Evolutionary conservation across 2,329 filamentous ascomycete genomes (phyloP).

Genomic region (Penicillium oxalicum): DNA sequence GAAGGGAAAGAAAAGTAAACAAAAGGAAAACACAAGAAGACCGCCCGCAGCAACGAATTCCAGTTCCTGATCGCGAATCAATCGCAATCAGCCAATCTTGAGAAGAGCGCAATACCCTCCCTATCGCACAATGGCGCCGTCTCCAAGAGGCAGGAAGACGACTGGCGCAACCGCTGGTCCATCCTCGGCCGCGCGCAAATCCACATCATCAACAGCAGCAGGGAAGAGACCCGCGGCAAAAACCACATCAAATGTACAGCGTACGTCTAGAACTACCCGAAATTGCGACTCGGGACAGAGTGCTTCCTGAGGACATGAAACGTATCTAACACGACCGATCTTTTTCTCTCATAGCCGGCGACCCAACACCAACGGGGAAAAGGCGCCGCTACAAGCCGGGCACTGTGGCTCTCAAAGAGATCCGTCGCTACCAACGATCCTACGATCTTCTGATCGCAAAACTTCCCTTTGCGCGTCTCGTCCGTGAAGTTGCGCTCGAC

Average conservation of each 20-base stretch:
- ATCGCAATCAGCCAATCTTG: neutral
- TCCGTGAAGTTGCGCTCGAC: constrained; percentile 50
- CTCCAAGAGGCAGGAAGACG: constrained; percentile 4
- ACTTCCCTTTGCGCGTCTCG: constrained; percentile 46
- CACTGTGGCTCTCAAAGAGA: constrained; percentile 84
- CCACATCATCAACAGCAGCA: constrained; percentile 8
- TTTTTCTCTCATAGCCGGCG: constrained; percentile 53
- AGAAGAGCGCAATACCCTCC: constrained; percentile 14
- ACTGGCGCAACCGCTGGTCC: constrained; percentile 4
- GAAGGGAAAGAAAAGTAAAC: neutral
- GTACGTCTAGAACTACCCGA: constrained; percentile 17
- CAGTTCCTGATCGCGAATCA: constrained; percentile 6
- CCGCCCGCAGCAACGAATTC: neutral
- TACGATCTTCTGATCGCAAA: constrained; percentile 76
- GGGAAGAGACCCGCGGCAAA: constrained; percentile 20
- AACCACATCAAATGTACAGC: constrained; percentile 32
- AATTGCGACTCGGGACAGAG: no score
- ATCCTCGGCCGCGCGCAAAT: constrained; percentile 19
- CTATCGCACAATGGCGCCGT: constrained; percentile 29
- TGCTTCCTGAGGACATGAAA: no score
- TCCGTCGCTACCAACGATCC: constrained; percentile 80
- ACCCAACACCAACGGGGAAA: constrained; percentile 61
- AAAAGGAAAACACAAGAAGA: neutral
- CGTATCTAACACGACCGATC: no score
- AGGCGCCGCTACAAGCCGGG: constrained; percentile 65